These are phyloP conservation scores for Melaleuca quinquenervia DNA, from an alignment of 345 rosid species.

Conservation along the genomic window DNA sequence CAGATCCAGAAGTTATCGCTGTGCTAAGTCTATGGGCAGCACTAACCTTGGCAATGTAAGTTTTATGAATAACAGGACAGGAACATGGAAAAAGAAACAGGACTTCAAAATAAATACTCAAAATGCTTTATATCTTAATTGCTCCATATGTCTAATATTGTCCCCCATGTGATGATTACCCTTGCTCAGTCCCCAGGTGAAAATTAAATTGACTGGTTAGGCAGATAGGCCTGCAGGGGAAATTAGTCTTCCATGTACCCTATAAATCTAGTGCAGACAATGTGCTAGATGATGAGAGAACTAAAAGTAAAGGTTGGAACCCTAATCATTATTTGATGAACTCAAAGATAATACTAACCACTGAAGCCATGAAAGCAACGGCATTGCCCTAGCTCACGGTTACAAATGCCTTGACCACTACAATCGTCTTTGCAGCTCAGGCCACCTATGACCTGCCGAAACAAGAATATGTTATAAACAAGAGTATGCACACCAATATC, in stretches of 20 bases:
- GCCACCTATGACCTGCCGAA: slow-evolving; percentile 64
- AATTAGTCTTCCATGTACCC: not conserved
- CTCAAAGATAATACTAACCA: slow-evolving; percentile 29
- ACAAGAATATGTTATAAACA: not conserved
- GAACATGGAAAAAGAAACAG: not conserved
- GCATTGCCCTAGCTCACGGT: slow-evolving; percentile 66
- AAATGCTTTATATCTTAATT: not conserved
- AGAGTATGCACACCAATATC: not conserved
- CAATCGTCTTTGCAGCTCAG: slow-evolving; percentile 56
- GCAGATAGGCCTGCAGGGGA: not conserved
- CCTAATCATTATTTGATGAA: not conserved
- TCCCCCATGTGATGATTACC: not conserved
- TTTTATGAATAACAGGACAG: not conserved
- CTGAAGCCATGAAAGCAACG: slow-evolving; percentile 82
- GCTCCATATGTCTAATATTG: not conserved
- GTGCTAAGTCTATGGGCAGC: not conserved
- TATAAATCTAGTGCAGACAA: not conserved
- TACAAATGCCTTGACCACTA: slow-evolving; percentile 85
- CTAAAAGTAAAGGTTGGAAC: not conserved
- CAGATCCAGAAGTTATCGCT: not conserved
- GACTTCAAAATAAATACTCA: not conserved
- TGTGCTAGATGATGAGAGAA: not conserved
- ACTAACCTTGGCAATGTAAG: not conserved
- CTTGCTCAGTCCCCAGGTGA: not conserved
- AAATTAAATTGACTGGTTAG: not conserved